Percentiles rank a stretch among this genome's conserved stretches.
Conservation (phyloP, 352 stramenopile species). For the Phytophthora pini region DNA sequence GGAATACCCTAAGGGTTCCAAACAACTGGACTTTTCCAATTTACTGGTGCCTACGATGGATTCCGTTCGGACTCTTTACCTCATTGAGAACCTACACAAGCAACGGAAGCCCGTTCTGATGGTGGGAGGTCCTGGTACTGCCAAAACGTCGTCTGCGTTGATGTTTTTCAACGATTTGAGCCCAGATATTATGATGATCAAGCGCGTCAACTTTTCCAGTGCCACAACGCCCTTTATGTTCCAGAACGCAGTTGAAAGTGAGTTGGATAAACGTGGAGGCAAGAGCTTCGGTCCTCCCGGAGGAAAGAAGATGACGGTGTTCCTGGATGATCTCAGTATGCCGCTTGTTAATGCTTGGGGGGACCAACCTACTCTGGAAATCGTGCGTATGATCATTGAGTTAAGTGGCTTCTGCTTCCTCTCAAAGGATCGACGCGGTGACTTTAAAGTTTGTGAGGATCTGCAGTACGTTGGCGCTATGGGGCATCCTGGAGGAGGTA, state of each 20-base stretch:
- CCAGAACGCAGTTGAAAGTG: conserved; percentile 97
- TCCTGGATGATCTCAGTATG: conserved; percentile 98
- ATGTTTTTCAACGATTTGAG: conserved; percentile 98
- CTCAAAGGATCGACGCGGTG: conserved; percentile 97
- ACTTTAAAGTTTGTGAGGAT: conserved; percentile 99
- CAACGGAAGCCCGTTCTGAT: conserved; percentile 96
- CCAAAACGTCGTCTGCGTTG: conserved; percentile 97
- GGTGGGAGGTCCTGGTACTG: conserved; percentile 96
- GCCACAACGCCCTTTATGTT: conserved; percentile 98
- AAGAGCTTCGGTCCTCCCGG: conserved; percentile 98
- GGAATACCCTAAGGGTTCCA: conserved; percentile 94
- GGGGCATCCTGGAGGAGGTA: conserved; percentile 96
- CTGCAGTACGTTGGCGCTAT: conserved; percentile 98
- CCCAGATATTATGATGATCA: conserved; percentile 95
- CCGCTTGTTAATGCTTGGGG: conserved; percentile 98
- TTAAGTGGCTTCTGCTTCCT: conserved; percentile 98
- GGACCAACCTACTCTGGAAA: conserved; percentile 98
- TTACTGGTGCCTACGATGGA: conserved; percentile 99
- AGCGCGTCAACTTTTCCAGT: conserved; percentile 98
- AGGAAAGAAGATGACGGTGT: conserved; percentile 99
- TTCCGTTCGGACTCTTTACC: conserved; percentile 95
- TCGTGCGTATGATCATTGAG: conserved; percentile 98
- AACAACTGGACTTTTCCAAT: conserved; percentile 97
- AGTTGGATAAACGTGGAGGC: conserved; percentile 97
- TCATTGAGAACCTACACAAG: conserved; percentile 93